A percentile compares a stretch with the other conserved stretches of the same genome.
Conservation (phyloP, 2,329 filamentous ascomycete species). For the Penicillium vulpinum region DNA sequence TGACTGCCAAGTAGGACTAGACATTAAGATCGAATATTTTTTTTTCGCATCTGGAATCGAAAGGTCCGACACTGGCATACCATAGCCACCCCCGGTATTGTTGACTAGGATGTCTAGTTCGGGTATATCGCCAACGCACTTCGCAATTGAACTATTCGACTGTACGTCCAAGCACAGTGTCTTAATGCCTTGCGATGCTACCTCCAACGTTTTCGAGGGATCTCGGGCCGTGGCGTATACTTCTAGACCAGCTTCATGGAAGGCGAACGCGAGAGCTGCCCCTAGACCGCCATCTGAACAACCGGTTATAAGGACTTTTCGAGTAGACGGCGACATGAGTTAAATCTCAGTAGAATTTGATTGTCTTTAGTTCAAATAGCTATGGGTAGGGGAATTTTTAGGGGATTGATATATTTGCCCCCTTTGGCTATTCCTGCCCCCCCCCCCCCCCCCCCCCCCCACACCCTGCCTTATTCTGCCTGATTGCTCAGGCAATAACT, state of each 20-base stretch:
- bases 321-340: neutral
- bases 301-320: conserved; percentile 17
- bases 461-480: too few relatives aligned
- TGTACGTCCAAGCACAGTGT: neutral
- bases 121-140: conserved; percentile 16
- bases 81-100: conserved; percentile 35
- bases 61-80: conserved; percentile 32
- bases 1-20: conserved; percentile 32
- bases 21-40: conserved; percentile 38
- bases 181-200: neutral
- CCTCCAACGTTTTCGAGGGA: conserved; percentile 29
- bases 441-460: too few relatives aligned
- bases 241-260: conserved; percentile 39
- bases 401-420: neutral
- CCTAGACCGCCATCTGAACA: conserved; percentile 46
- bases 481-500: too few relatives aligned
- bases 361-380: neutral
- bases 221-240: conserved; percentile 48
- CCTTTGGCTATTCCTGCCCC: too few relatives aligned
- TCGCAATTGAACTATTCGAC: conserved; percentile 7
- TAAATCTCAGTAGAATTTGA: neutral
- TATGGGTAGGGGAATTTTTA: neutral
- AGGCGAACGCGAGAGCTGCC: conserved; percentile 39
- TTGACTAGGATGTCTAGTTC: conserved; percentile 38
- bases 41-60: conserved; percentile 31